These are phyloP conservation scores for Suillus plorans DNA, from an alignment of 768 basidiomycete species.

Conservation along the genomic window DNA sequence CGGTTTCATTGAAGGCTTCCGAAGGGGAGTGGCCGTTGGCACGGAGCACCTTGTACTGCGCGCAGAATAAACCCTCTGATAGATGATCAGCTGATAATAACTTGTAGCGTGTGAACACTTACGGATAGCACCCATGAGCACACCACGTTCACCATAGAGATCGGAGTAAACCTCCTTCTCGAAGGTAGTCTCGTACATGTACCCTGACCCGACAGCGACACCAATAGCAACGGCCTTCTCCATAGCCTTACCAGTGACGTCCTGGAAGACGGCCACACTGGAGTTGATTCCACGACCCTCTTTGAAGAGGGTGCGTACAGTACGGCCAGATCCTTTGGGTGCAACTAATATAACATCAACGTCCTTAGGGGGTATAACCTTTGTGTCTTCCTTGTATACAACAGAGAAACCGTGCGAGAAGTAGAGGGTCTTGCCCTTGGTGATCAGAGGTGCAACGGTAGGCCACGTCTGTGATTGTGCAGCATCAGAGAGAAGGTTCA, in stretches of 20 bases:
- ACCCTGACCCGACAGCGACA: slow-evolving; percentile 94
- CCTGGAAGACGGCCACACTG: slow-evolving; percentile 92
- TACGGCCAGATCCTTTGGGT: slow-evolving; percentile 97
- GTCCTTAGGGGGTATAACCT: slow-evolving; percentile 87
- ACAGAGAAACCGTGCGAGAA: slow-evolving; percentile 99
- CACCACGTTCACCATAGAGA: slow-evolving; percentile 99
- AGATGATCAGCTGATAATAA: slow-evolving; percentile 8
- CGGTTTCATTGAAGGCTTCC: slow-evolving; percentile 99
- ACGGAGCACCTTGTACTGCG: slow-evolving; percentile 97
- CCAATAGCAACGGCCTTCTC: slow-evolving; percentile 96
- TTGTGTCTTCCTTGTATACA: slow-evolving; percentile 96
- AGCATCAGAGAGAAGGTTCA: slow-evolving; percentile 99
- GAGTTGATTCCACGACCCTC: slow-evolving; percentile 99
- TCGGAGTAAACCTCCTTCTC: slow-evolving; percentile 99
- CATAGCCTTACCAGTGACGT: slow-evolving; percentile 96
- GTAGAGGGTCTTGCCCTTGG: slow-evolving; percentile 99
- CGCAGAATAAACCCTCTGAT: slow-evolving; percentile 94
- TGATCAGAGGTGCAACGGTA: slow-evolving; percentile 87
- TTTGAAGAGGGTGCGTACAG: slow-evolving; percentile 99
- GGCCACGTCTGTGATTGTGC: slow-evolving; percentile 99
- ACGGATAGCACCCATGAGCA: slow-evolving; percentile 97
- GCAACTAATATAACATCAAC: slow-evolving; percentile 99
- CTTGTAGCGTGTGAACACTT: slow-evolving; percentile 30
- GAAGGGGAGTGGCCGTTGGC: slow-evolving; percentile 96
- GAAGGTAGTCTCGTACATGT: slow-evolving; percentile 98